Evolutionary conservation across 2,329 filamentous ascomycete genomes (phyloP).

Genomic region (Ophiocordyceps robertsii): DNA sequence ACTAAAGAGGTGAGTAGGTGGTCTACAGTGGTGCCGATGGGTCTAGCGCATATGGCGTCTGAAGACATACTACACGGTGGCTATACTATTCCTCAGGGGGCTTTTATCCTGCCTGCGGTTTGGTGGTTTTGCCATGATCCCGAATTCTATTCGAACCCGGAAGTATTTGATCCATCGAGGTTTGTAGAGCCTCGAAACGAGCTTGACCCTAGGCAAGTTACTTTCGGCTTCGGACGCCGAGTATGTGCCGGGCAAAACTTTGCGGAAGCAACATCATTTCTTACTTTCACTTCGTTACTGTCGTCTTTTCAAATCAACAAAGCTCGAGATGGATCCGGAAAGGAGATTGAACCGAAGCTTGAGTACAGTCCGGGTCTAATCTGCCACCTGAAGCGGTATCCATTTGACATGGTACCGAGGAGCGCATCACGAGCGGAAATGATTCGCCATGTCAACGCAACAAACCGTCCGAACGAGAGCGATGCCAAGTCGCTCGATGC

Average conservation of each 20-base stretch:
- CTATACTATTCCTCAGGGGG: conserved; percentile 13
- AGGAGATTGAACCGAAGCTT: conserved; percentile 14
- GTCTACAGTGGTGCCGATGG: conserved; percentile 17
- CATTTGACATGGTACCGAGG: too few relatives aligned
- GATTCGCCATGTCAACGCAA: too few relatives aligned
- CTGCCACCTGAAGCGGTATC: too few relatives aligned
- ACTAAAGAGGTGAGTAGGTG: conserved; percentile 18
- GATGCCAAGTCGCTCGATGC: too few relatives aligned
- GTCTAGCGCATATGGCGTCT: conserved; percentile 23
- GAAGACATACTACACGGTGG: conserved; percentile 12
- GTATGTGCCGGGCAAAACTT: conserved; percentile 19
- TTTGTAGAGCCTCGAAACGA: conserved; percentile 14
- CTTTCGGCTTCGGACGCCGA: conserved; percentile 22
- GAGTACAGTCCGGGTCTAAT: too few relatives aligned
- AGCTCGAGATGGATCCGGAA: conserved; percentile 17
- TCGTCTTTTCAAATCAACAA: conserved; percentile 16
- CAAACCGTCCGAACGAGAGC: too few relatives aligned
- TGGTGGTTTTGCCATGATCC: conserved; percentile 46
- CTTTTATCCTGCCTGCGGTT: conserved; percentile 9
- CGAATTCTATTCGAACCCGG: conserved; percentile 41
- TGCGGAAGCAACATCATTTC: conserved; percentile 16
- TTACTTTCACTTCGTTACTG: conserved; percentile 25
- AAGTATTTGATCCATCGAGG: conserved; percentile 18
- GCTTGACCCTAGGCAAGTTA: conserved; percentile 13
- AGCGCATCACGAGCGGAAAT: too few relatives aligned